A percentile compares a stretch with the other conserved stretches of the same genome.
phyloP scores from a whole-genome alignment of 2,329 filamentous ascomycete genomes.

The Apiospora koreana region DNA sequence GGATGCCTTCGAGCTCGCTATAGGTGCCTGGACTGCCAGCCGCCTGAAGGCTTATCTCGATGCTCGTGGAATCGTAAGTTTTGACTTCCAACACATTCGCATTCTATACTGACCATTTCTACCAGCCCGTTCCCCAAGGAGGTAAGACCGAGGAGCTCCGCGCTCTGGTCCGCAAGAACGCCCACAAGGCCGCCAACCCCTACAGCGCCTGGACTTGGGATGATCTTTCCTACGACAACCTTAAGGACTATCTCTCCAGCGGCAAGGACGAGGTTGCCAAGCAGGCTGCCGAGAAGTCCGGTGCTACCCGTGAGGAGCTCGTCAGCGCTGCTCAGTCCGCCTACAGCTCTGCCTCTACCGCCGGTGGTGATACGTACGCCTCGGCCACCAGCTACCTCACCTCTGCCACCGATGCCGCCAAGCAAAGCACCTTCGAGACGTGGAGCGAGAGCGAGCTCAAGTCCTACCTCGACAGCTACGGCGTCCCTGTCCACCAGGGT shows the following conservation, averaged over 20 bases:
- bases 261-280: conserved; percentile 57
- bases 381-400: conserved; percentile 72
- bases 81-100: rapidly evolving
- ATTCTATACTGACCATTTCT: conserved; percentile 11
- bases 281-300: conserved; percentile 62
- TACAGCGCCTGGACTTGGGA: conserved; percentile 80
- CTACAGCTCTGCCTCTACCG: conserved; percentile 60
- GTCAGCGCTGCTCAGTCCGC: conserved; percentile 63
- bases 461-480: conserved; percentile 77
- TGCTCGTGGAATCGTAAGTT: conserved; percentile 61
- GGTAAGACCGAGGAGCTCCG: conserved; percentile 73
- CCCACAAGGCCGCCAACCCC: conserved; percentile 67
- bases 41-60: conserved; percentile 79
- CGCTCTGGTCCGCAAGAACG: conserved; percentile 71
- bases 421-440: conserved; percentile 67
- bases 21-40: conserved; percentile 70
- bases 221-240: conserved; percentile 70
- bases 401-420: conserved; percentile 64
- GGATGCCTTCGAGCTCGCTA: conserved; percentile 67
- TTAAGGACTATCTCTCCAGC: conserved; percentile 59
- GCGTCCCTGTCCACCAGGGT: conserved; percentile 67
- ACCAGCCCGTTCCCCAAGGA: conserved; percentile 66
- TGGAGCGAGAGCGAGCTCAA: conserved; percentile 78
- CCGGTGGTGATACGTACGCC: conserved; percentile 60
- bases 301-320: conserved; percentile 72